Conservation (phyloP, 352 stramenopile genomes). For the Saprolegnia parasitica region DNA sequence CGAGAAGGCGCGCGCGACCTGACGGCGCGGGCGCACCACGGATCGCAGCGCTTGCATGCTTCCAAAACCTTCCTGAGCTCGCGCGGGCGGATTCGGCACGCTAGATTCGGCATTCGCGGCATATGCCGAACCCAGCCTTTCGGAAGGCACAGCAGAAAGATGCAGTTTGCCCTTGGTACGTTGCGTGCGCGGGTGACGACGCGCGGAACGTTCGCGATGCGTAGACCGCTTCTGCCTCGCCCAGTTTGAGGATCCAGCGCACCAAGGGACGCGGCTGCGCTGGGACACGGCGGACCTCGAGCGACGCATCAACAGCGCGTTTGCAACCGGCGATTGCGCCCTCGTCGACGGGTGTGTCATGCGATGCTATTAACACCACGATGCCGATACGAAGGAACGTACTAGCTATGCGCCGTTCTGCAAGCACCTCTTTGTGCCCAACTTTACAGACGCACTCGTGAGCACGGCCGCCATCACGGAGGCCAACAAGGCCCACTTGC, state of each 20-base stretch:
- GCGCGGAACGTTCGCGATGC: background rate
- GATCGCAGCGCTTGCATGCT: slow-evolving; percentile 15
- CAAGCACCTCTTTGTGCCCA: slow-evolving; percentile 89
- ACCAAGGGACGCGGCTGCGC: slow-evolving; percentile 25
- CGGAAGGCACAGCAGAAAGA: background rate
- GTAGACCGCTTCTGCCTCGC: slow-evolving; percentile 34
- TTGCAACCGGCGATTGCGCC: slow-evolving; percentile 13
- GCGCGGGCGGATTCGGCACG: slow-evolving; percentile 1
- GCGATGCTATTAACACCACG: background rate
- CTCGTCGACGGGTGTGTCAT: slow-evolving; percentile 36
- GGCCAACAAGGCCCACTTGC: slow-evolving; percentile 61
- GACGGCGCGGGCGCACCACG: background rate
- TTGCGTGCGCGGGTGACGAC: background rate
- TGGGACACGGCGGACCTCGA: slow-evolving; percentile 32
- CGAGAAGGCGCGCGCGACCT: background rate
- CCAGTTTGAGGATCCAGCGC: slow-evolving; percentile 31
- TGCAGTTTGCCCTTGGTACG: slow-evolving; percentile 6
- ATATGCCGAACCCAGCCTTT: background rate
- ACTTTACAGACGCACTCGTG: slow-evolving; percentile 33
- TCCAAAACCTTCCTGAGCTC: background rate
- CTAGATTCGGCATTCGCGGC: slow-evolving; percentile 14
- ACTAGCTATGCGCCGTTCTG: slow-evolving; percentile 87
- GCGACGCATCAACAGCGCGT: slow-evolving; percentile 30
- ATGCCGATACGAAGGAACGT: background rate
- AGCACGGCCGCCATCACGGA: slow-evolving; percentile 52